These are phyloP conservation scores for Phytophthora idaei DNA, from an alignment of 352 stramenopile species.

Conservation along the genomic window DNA sequence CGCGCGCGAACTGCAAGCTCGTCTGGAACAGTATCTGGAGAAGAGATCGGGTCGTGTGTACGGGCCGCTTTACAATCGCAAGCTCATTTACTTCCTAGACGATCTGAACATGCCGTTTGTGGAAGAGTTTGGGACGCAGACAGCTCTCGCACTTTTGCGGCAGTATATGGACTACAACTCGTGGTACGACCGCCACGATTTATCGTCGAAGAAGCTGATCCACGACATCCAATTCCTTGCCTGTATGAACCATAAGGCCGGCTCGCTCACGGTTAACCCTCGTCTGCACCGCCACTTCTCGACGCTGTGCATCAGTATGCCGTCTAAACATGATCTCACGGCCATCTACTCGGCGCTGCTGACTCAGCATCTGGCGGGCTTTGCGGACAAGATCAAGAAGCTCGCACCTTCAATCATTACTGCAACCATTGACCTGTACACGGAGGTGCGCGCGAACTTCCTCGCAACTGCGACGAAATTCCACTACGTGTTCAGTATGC, in stretches of 20 bases:
- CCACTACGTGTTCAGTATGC: slow-evolving; percentile 94
- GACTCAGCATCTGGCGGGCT: slow-evolving; percentile 66
- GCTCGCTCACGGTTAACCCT: slow-evolving; percentile 88
- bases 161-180: slow-evolving; percentile 93
- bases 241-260: slow-evolving; percentile 93
- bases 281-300: slow-evolving; percentile 91
- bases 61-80: slow-evolving; percentile 78
- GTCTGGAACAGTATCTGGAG: slow-evolving; percentile 84
- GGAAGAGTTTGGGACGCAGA: slow-evolving; percentile 92
- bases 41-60: slow-evolving; percentile 89
- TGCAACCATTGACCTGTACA: slow-evolving; percentile 86
- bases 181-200: slow-evolving; percentile 91
- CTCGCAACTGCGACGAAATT: slow-evolving; percentile 92
- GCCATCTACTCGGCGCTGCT: slow-evolving; percentile 77
- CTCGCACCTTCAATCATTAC: slow-evolving; percentile 66
- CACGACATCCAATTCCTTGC: slow-evolving; percentile 89
- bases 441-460: slow-evolving; percentile 77
- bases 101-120: slow-evolving; percentile 91
- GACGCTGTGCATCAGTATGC: slow-evolving; percentile 75
- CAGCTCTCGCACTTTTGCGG: slow-evolving; percentile 84
- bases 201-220: slow-evolving; percentile 88
- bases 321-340: slow-evolving; percentile 63
- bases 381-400: slow-evolving; percentile 84
- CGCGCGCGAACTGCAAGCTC: slow-evolving; percentile 70
- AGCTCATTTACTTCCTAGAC: slow-evolving; percentile 90